Evolutionary conservation across 2,329 filamentous ascomycete genomes (phyloP).

Genomic region (Fusarium goolgardi): DNA sequence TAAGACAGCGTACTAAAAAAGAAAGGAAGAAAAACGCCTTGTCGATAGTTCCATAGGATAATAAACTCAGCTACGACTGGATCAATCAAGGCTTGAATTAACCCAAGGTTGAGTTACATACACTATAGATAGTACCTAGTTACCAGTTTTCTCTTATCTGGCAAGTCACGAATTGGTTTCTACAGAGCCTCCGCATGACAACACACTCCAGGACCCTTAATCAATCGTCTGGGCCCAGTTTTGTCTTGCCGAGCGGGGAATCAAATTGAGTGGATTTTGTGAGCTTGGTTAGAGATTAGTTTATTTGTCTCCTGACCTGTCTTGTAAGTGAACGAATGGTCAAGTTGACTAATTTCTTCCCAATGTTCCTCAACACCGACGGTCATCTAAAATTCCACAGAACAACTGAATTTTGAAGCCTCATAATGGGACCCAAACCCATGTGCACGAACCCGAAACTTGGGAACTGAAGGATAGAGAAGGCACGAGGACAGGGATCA

Average conservation of each 20-base stretch:
- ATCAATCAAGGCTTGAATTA: not conserved
- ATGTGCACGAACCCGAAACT: not conserved
- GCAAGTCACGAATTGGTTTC: not conserved
- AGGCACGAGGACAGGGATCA: not conserved
- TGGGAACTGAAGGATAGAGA: not conserved
- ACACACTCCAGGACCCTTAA: not conserved
- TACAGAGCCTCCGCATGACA: constrained; percentile 16
- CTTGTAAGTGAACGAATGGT: not conserved
- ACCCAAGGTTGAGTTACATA: not conserved
- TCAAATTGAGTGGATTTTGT: not conserved
- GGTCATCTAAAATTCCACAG: constrained; percentile 1
- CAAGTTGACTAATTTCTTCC: not conserved
- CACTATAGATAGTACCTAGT: not conserved
- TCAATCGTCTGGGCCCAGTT: constrained; percentile 1
- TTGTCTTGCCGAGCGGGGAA: constrained; percentile 6
- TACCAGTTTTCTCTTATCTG: not conserved
- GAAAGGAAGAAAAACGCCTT: constrained; percentile 8
- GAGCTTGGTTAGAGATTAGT: constrained; percentile 4
- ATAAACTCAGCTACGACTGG: not conserved
- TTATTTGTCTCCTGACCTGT: not conserved
- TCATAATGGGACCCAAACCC: not conserved
- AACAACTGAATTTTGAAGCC: constrained; percentile 23
- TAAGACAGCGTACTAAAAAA: not conserved
- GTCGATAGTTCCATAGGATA: not conserved
- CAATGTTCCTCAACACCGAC: constrained; percentile 8